Evolutionary conservation across 225 moss, liverwort and hornwort species (phyloP).

Genomic region (Straminergon stramineum): DNA sequence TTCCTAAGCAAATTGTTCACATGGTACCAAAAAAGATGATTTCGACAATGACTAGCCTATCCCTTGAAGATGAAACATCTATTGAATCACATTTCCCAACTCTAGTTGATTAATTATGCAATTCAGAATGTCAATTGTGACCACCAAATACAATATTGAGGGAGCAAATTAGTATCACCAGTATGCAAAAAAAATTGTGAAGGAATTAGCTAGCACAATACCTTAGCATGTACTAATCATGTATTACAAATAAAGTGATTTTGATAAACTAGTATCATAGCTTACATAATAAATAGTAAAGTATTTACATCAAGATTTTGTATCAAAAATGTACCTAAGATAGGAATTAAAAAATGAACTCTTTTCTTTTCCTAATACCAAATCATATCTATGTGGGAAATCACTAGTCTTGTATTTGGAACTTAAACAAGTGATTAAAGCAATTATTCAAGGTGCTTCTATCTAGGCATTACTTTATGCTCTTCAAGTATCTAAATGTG

Average conservation of each 20-base stretch:
- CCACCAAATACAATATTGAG: rapidly evolving
- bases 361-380: not conserved
- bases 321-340: not conserved
- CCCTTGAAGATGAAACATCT: not conserved
- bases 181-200: not conserved
- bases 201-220: not conserved
- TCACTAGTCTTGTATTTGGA: not conserved
- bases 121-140: rapidly evolving
- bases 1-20: too few species aligned
- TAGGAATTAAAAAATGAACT: not conserved
- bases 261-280: not conserved
- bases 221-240: not conserved
- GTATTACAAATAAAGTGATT: not conserved
- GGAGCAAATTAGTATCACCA: not conserved
- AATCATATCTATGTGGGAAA: not conserved
- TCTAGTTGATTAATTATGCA: not conserved
- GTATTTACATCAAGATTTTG: not conserved
- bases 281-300: not conserved
- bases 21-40: too few species aligned
- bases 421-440: not conserved
- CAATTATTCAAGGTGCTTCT: not conserved
- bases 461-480: not conserved
- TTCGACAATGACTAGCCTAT: too few species aligned
- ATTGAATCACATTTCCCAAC: rapidly evolving
- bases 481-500: not conserved